phyloP scores from a whole-genome alignment of 2,329 filamentous ascomycete genomes.

The Paracorniculantispora psalliotae region DNA sequence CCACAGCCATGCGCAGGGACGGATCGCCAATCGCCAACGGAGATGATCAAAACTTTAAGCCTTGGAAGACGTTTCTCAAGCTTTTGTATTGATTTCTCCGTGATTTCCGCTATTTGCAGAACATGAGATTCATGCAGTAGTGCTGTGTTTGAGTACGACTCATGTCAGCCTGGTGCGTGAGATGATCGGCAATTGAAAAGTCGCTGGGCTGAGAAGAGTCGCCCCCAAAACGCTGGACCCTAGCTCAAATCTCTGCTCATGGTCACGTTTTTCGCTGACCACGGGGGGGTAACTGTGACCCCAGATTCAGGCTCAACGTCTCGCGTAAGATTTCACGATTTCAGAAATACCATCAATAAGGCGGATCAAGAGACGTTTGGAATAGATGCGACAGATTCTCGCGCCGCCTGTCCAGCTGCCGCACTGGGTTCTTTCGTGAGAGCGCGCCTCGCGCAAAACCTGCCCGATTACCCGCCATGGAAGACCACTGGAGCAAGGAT shows the following conservation, averaged over 20 bases:
- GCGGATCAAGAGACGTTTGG: too few relatives aligned
- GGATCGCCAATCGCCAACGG: neutral
- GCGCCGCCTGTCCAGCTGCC: neutral
- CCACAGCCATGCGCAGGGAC: neutral
- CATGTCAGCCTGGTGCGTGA: neutral
- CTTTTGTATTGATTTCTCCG: too few relatives aligned
- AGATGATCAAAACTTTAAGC: too few relatives aligned
- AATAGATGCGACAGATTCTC: neutral
- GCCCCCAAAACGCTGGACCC: neutral
- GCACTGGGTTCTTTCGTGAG: neutral
- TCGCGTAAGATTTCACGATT: neutral
- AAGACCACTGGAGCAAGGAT: conserved; percentile 3
- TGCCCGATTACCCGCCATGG: neutral
- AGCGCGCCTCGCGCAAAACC: neutral
- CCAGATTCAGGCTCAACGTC: neutral
- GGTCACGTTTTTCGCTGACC: conserved; percentile 5
- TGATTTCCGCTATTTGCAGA: too few relatives aligned
- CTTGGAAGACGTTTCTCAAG: too few relatives aligned
- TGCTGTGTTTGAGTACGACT: neutral
- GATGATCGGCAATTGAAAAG: neutral
- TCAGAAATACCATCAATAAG: neutral
- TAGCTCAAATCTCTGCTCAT: neutral
- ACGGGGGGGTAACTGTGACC: neutral
- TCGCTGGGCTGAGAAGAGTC: neutral
- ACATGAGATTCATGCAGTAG: neutral